These are phyloP conservation scores for Rhododendron simsii DNA, from an alignment of 148 eudicot genomes.

Conservation along the genomic window DNA sequence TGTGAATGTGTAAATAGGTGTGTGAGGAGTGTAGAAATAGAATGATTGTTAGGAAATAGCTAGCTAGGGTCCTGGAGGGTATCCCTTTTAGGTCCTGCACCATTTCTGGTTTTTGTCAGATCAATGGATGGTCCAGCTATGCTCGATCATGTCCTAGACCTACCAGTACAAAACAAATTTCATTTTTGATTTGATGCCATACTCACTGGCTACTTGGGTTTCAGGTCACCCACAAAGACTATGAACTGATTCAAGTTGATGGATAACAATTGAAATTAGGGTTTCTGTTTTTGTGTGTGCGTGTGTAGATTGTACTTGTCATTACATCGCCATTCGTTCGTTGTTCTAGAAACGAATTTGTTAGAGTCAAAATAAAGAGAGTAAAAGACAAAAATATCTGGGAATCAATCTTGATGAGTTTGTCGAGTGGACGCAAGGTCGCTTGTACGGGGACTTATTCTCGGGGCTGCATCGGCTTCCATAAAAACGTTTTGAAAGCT, in stretches of 20 bases:
- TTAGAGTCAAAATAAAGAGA: neutral
- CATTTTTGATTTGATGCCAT: conserved; percentile 11
- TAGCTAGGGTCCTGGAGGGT: too few relatives aligned
- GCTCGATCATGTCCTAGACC: neutral
- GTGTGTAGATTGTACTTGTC: neutral
- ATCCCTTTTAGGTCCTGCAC: neutral
- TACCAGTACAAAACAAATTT: conserved; percentile 2
- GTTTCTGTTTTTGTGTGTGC: neutral
- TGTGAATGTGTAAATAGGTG: too few relatives aligned
- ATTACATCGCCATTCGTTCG: neutral
- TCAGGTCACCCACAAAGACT: neutral
- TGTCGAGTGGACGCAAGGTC: neutral
- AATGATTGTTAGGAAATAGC: too few relatives aligned
- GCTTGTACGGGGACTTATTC: neutral
- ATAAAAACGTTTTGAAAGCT: neutral
- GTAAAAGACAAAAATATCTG: neutral
- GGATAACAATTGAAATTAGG: neutral
- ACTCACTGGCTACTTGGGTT: neutral
- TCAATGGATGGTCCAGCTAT: conserved; percentile 5
- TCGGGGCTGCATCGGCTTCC: neutral
- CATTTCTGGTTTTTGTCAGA: neutral
- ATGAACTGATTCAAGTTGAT: neutral
- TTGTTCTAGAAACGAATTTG: neutral
- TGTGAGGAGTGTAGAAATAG: too few relatives aligned
- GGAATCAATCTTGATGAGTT: neutral